Percentiles rank a stretch among this genome's conserved stretches.
Evolutionary conservation across 495 filamentous ascomycete species (phyloP).

Genomic region (Podospora pseudocomata): DNA sequence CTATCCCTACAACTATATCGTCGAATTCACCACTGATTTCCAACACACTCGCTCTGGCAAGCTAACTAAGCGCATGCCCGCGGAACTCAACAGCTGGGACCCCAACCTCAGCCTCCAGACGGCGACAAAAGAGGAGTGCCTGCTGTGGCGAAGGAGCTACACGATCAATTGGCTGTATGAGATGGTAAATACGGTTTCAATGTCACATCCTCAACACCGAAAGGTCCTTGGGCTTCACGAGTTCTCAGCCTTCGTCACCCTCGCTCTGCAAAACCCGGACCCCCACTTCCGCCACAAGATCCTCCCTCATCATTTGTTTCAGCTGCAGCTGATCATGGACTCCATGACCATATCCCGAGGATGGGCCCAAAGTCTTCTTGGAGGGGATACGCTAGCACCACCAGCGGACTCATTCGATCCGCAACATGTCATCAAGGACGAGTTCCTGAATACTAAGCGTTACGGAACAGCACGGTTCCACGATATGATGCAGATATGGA

Average conservation of each 20-base stretch:
- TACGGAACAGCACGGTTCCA: background rate
- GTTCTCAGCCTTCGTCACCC: slow-evolving; percentile 38
- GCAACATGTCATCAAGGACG: slow-evolving; percentile 40
- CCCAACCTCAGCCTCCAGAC: slow-evolving; percentile 39
- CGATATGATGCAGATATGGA: background rate
- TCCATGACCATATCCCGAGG: slow-evolving; percentile 41
- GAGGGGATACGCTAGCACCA: slow-evolving; percentile 31
- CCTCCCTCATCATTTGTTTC: slow-evolving; percentile 45
- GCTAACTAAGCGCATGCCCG: slow-evolving; percentile 43
- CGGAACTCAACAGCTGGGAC: slow-evolving; percentile 41
- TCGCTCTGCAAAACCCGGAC: slow-evolving; percentile 42
- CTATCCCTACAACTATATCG: slow-evolving; percentile 38
- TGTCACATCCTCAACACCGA: slow-evolving; percentile 34
- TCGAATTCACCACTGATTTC: slow-evolving; percentile 46
- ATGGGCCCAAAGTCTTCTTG: slow-evolving; percentile 34
- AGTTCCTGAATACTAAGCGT: slow-evolving; percentile 32
- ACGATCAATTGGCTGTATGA: slow-evolving; percentile 53
- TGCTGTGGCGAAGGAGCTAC: slow-evolving; percentile 45
- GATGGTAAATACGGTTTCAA: slow-evolving; percentile 42
- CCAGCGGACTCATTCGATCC: slow-evolving; percentile 36
- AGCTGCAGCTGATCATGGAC: slow-evolving; percentile 48
- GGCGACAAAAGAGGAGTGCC: slow-evolving; percentile 36
- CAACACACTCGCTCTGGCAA: slow-evolving; percentile 43
- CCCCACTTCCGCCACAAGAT: slow-evolving; percentile 39
- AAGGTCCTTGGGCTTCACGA: slow-evolving; percentile 41